Evolutionary conservation across 75 land plant species (phyloP), one percentile per base, ranked within the genome.

Genomic region (Sequoiadendron giganteum): DNA sequence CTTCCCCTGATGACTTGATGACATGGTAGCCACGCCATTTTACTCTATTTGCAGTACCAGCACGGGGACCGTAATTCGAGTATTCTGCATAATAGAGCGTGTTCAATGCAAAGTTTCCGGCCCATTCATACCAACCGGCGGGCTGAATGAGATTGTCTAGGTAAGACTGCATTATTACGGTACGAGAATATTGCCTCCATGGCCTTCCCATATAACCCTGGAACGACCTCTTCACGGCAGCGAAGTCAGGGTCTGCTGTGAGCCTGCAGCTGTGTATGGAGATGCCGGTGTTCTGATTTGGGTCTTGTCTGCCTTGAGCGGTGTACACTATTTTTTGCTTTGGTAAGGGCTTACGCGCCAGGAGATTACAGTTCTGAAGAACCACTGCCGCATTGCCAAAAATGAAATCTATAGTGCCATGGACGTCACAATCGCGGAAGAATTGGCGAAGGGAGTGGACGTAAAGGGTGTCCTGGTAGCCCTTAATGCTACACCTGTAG

Each of bases 381-480:
- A 92, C 91, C 1, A 87, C 95, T 3, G 88, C 90, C 4, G 91
- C 93, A 68, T 94, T 91, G 19, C 95, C 95, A 45, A 92, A 92
- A 18, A 94, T 89, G 88, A 88, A 94, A 81, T 94, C 95, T 0
- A 94, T 87, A 1, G 95, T 94, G 77, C 95, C 95, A 1, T 56
- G 82, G 54, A 94, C 72, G 88, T 89, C 89, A 86, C 94, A 94
- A 39, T 92, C 91, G 6, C 92, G 73, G 84, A 89, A 94, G 90
- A 91, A 94, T 81, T 94, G 95, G 1, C 92, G 89, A 68, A 89
- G 81, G 14, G 94, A 88, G 54, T 93, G 93, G 34, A 90, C 87
- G 84, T 94, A 93, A 16, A 94, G 90, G 0, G 95, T 93, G 90
- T 94, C 95, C 75, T 93, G 95, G 90, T 88, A 90, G 9, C 91